Evolutionary conservation across 2,329 filamentous ascomycete genomes (phyloP).

Genomic region (Ophiostoma perfectum): DNA sequence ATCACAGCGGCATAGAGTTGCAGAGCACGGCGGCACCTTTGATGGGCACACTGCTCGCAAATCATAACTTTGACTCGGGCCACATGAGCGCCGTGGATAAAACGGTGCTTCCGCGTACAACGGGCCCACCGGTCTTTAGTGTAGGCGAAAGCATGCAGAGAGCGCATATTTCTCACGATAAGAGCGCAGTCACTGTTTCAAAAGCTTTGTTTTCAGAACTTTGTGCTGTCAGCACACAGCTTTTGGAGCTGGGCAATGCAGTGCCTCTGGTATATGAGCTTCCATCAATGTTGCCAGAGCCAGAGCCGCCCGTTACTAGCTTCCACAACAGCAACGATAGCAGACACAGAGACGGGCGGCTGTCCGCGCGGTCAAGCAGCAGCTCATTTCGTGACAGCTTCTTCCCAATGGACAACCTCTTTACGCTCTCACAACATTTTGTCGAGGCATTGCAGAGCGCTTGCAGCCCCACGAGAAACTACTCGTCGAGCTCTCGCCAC

Average conservation of each 20-base stretch:
- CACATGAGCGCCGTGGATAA: constrained; percentile 6
- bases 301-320: background rate
- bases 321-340: background rate
- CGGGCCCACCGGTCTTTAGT: background rate
- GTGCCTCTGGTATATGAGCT: constrained; percentile 27
- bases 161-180: background rate
- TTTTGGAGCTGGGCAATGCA: constrained; percentile 36
- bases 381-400: constrained; percentile 24
- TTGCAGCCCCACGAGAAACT: background rate
- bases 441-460: constrained; percentile 34
- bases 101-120: background rate
- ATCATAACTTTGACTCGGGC: background rate
- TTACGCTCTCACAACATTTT: constrained; percentile 37
- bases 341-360: background rate
- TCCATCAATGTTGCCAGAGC: background rate
- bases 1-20: background rate
- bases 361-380: background rate
- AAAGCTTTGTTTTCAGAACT: constrained; percentile 28
- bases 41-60: background rate
- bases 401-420: constrained; percentile 41
- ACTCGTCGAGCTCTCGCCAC: background rate
- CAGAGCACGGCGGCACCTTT: background rate
- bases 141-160: background rate
- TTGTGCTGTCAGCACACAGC: constrained; percentile 36
- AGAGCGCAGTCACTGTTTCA: constrained; percentile 7